Evolutionary conservation across 2,329 filamentous ascomycete genomes (phyloP).

Genomic region (Xylaria sp.): DNA sequence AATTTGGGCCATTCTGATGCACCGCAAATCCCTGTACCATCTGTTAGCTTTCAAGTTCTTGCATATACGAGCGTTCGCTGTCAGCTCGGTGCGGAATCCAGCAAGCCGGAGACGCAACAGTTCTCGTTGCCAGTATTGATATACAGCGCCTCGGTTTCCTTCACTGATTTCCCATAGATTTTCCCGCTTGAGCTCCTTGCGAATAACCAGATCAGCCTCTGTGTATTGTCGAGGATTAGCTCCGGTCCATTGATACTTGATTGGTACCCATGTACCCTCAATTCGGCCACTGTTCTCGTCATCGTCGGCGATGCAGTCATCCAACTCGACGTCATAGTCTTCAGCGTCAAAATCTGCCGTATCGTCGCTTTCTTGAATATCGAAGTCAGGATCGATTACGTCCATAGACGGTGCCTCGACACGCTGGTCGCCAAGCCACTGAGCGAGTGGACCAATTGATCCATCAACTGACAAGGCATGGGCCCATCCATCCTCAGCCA

Average conservation of each 20-base stretch:
- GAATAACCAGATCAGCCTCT: constrained; percentile 47
- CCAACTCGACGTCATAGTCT: constrained; percentile 57
- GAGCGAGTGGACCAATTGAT: constrained; percentile 53
- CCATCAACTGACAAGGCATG: constrained; percentile 21
- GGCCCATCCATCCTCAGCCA: constrained; percentile 54
- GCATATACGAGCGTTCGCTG: constrained; percentile 60
- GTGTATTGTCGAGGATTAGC: constrained; percentile 41
- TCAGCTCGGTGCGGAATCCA: constrained; percentile 61
- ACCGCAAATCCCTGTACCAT: constrained; percentile 65
- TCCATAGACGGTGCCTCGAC: constrained; percentile 43
- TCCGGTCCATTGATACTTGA: constrained; percentile 56
- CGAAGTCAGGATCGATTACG: constrained; percentile 43
- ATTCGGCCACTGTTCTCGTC: constrained; percentile 54
- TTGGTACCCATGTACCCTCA: constrained; percentile 54
- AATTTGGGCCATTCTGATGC: constrained; percentile 52
- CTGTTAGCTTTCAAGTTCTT: constrained; percentile 64
- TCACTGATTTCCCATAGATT: constrained; percentile 71
- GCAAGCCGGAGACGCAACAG: constrained; percentile 59
- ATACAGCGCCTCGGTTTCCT: constrained; percentile 69
- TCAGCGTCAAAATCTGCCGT: constrained; percentile 68
- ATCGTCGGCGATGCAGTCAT: constrained; percentile 50
- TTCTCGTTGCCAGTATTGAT: constrained; percentile 68
- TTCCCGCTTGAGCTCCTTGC: constrained; percentile 50
- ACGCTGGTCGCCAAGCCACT: constrained; percentile 67
- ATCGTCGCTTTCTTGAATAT: constrained; percentile 53